Evolutionary conservation across 2,329 filamentous ascomycete species (phyloP), one percentile per base, ranked within the genome.

Genomic region (Paraconiothyrium brasiliense): DNA sequence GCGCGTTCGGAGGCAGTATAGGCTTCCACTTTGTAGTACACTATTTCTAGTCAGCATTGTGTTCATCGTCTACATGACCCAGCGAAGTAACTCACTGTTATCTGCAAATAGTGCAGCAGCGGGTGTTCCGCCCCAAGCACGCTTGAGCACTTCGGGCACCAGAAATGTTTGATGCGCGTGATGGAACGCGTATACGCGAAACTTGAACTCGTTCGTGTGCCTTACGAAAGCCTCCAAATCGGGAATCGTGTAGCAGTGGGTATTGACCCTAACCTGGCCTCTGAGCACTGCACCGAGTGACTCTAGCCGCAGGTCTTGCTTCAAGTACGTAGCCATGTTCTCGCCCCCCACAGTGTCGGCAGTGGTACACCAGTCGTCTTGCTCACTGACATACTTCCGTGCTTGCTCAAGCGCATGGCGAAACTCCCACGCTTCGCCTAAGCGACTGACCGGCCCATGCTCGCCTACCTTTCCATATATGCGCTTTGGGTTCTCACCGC

Each of bases 161-260:
- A 91, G 77, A 66, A 83, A 91, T 0, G 89, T 89, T 67, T 89
- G 85, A 60, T 91, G 87, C 3, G 89, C 89, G 68, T 92, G 89
- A 71, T 92, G 89, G 69, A 92, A 91, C 0, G 89, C 88, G 13
- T 87, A 82, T 4, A 91, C 79, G 0, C 86, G 76, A 68, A 92
- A 91, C 62, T 87, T 84, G 79, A 92, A 92, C 81, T 92, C 90
- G 65, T 91, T 90, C 14, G 87, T 90, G 71, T 91, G 88, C 62
- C 89, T 85, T 3, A 92, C 85, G 72, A 91, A 90, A 35, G 87
- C 86, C 75, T 92, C 89, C 8, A 92, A 79, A 67, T 92, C 90
- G 0, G 88, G 84, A 1, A 90, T 82, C 0, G 88, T 91, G 74
- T 92, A 92, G 78, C 90, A 92, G 68, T 92, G 90, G 0, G 87